Evolutionary conservation across 345 rosid species (phyloP).

Genomic region (Raphanus raphanistrum): DNA sequence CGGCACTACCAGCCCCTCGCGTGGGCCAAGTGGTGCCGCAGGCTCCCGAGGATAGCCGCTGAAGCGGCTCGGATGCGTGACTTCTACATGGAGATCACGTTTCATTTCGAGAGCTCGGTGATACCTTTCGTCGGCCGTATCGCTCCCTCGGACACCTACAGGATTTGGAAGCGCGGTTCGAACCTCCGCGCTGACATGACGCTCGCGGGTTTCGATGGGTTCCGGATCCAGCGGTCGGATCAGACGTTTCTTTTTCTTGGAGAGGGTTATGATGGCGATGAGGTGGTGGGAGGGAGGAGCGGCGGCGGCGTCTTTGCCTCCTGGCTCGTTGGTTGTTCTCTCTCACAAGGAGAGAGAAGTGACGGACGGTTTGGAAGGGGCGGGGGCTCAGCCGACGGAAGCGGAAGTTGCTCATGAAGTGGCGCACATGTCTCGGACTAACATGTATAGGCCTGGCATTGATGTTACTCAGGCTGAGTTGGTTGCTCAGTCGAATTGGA

Average conservation of each 20-base stretch:
- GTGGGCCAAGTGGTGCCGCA: conserved; percentile 99
- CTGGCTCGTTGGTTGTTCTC: conserved; percentile 89
- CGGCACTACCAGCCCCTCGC: conserved; percentile 96
- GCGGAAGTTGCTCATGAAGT: conserved; percentile 73
- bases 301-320: conserved; percentile 45
- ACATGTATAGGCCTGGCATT: conserved; percentile 96
- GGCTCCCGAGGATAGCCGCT: conserved; percentile 87
- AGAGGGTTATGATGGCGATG: too few species aligned
- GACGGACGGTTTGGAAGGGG: conserved; percentile 96
- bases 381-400: conserved; percentile 90
- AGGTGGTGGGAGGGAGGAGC: too few species aligned
- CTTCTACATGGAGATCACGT: conserved; percentile 97
- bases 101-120: conserved; percentile 97
- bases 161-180: conserved; percentile 98
- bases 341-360: conserved; percentile 93
- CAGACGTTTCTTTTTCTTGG: conserved; percentile 92
- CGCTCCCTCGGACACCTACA: conserved; percentile 97
- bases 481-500: conserved; percentile 89
- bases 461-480: conserved; percentile 97
- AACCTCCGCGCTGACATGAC: conserved; percentile 99
- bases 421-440: conserved; percentile 55
- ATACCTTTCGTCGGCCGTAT: conserved; percentile 95
- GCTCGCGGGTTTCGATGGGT: conserved; percentile 96
- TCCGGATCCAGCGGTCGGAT: conserved; percentile 89
- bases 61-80: conserved; percentile 83